Evolutionary conservation across 768 basidiomycete genomes (phyloP).

Genomic region (Ramaria rubella): DNA sequence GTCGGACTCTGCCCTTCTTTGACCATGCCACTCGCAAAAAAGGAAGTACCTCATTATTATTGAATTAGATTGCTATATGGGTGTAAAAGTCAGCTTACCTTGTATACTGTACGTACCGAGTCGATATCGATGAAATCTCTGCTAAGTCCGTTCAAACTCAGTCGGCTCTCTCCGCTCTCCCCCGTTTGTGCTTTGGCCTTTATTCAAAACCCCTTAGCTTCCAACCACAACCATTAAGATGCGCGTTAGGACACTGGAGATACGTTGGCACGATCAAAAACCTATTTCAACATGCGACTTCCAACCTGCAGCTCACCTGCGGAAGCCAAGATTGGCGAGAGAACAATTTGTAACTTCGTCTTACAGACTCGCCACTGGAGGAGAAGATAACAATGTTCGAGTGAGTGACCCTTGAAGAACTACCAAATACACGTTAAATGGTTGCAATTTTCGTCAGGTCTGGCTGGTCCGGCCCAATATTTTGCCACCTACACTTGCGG

Average conservation of each 20-base stretch:
- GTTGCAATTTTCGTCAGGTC: slow-evolving; percentile 42
- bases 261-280: slow-evolving; percentile 93
- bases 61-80: too few relatives aligned
- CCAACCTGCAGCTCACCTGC: slow-evolving; percentile 68
- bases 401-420: slow-evolving; percentile 54
- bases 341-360: slow-evolving; percentile 51
- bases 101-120: too few relatives aligned
- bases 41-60: too few relatives aligned
- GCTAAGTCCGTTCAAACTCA: too few relatives aligned
- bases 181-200: too few relatives aligned
- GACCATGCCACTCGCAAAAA: too few relatives aligned
- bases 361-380: slow-evolving; percentile 91
- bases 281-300: slow-evolving; percentile 97
- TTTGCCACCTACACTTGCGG: slow-evolving; percentile 52
- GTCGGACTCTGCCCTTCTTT: too few relatives aligned
- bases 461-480: slow-evolving; percentile 97
- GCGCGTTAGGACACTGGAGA: slow-evolving; percentile 88
- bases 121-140: too few relatives aligned
- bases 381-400: slow-evolving; percentile 95
- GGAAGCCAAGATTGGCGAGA: slow-evolving; percentile 62
- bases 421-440: background rate
- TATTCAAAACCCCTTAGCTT: too few relatives aligned
- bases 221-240: too few relatives aligned
- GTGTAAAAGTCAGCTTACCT: too few relatives aligned
- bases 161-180: too few relatives aligned